Evolutionary conservation across 139 green algal species (phyloP).

Genomic region (Closterium sp.): DNA sequence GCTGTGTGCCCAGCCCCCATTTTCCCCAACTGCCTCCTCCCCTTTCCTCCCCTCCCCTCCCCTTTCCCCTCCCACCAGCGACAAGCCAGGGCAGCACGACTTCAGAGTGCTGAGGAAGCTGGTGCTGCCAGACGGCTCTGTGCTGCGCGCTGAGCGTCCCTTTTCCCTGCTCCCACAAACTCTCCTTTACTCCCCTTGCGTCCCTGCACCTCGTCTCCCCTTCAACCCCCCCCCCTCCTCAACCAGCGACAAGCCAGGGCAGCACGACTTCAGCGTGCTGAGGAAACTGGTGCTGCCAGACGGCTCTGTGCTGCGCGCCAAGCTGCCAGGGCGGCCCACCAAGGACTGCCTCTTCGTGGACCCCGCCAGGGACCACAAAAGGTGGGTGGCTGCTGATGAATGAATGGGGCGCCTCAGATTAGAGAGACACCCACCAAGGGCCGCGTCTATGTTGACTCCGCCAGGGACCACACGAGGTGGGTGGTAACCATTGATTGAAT

Average conservation of each 20-base stretch:
- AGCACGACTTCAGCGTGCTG: constrained; percentile 82
- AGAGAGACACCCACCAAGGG: no score
- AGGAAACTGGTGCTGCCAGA: constrained; percentile 75
- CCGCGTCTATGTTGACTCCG: no score
- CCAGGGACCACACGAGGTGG: neutral
- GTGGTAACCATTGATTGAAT: no score
- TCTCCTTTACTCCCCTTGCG: neutral
- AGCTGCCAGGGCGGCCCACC: constrained; percentile 81
- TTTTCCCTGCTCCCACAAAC: neutral
- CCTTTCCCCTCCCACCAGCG: constrained; percentile 22
- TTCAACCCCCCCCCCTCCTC: neutral
- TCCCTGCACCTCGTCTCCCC: no score
- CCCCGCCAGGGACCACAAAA: constrained; percentile 69
- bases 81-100: constrained; percentile 83
- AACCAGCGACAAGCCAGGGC: constrained; percentile 71
- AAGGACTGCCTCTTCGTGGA: constrained; percentile 86
- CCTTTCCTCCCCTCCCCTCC: neutral
- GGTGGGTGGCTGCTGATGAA: neutral
- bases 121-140: constrained; percentile 71
- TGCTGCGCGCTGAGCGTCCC: neutral
- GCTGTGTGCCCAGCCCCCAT: neutral
- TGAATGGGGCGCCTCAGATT: no score
- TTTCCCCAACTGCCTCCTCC: neutral
- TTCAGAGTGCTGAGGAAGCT: constrained; percentile 71
- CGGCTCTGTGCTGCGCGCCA: constrained; percentile 65